Evolutionary conservation across 768 basidiomycete genomes (phyloP).

Genomic region (Pulveroboletus sp.): DNA sequence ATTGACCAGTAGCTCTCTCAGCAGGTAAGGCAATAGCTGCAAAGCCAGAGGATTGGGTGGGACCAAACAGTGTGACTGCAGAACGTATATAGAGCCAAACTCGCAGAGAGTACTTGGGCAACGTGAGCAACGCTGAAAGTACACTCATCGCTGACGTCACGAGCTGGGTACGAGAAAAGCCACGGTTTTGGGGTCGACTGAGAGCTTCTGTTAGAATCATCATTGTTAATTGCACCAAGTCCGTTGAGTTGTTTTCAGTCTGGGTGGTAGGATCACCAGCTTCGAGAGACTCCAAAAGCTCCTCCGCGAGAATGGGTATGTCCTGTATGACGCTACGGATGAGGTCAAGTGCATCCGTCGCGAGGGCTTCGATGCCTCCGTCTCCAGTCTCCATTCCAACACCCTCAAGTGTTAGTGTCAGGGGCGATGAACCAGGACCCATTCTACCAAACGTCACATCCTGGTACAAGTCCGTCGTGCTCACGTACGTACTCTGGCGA

Average conservation of each 20-base stretch:
- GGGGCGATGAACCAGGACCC: slow-evolving; percentile 32
- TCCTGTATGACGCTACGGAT: slow-evolving; percentile 72
- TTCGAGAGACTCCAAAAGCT: slow-evolving; percentile 66
- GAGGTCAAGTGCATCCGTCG: slow-evolving; percentile 75
- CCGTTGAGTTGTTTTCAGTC: slow-evolving; percentile 53
- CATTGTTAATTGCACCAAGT: slow-evolving; percentile 74
- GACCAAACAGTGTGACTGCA: slow-evolving; percentile 70
- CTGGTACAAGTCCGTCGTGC: slow-evolving; percentile 39
- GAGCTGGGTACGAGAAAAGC: slow-evolving; percentile 51
- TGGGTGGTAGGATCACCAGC: slow-evolving; percentile 28
- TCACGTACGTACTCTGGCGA: slow-evolving; percentile 44
- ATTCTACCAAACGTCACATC: slow-evolving; percentile 51
- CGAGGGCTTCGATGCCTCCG: slow-evolving; percentile 56
- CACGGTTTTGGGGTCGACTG: slow-evolving; percentile 43
- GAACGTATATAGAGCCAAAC: slow-evolving; percentile 89
- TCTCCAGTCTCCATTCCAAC: slow-evolving; percentile 66
- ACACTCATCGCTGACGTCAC: slow-evolving; percentile 82
- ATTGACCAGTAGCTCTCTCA: slow-evolving; percentile 67
- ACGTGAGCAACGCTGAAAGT: slow-evolving; percentile 66
- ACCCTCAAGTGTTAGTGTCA: slow-evolving; percentile 55
- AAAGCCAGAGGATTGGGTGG: slow-evolving; percentile 49
- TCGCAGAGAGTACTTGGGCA: slow-evolving; percentile 71
- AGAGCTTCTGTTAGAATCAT: slow-evolving; percentile 79
- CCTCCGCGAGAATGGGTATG: slow-evolving; percentile 57
- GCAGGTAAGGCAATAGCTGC: slow-evolving; percentile 63